Conservation (phyloP, 495 filamentous ascomycete species). For the Hypoxylon rickii region DNA sequence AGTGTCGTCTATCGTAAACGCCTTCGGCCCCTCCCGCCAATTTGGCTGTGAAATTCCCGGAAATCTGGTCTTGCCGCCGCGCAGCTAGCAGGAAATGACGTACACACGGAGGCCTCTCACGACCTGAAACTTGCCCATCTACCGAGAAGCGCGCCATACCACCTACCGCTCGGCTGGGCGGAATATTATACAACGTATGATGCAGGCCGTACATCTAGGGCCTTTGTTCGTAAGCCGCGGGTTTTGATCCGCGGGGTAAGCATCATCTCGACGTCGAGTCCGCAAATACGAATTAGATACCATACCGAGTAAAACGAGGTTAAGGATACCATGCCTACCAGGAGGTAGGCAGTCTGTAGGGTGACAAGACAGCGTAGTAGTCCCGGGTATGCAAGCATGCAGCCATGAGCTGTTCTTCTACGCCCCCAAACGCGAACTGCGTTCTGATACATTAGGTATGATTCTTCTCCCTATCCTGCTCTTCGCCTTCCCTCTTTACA, state of each 20-base stretch:
- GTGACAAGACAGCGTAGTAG: slow-evolving; percentile 31
- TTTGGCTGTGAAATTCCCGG: slow-evolving; percentile 8
- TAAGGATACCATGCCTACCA: slow-evolving; percentile 6
- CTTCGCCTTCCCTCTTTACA: neutral
- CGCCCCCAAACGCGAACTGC: slow-evolving; percentile 29
- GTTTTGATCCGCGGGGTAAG: slow-evolving; percentile 12
- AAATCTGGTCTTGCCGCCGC: slow-evolving; percentile 14
- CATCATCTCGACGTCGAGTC: slow-evolving; percentile 12
- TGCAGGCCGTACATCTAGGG: slow-evolving; percentile 8
- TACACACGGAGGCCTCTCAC: slow-evolving; percentile 17
- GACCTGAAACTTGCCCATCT: slow-evolving; percentile 13
- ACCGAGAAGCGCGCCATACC: slow-evolving; percentile 23
- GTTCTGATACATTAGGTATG: slow-evolving; percentile 29
- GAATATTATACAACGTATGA: slow-evolving; percentile 14
- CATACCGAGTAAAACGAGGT: slow-evolving; percentile 5
- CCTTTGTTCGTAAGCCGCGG: slow-evolving; percentile 1
- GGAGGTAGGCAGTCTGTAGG: slow-evolving; percentile 9
- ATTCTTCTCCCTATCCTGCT: neutral
- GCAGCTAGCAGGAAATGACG: slow-evolving; percentile 8
- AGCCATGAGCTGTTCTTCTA: slow-evolving; percentile 28
- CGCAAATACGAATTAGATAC: slow-evolving; percentile 17
- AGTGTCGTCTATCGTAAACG: no score
- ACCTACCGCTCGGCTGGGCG: slow-evolving; percentile 1
- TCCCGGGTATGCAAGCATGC: slow-evolving; percentile 25
- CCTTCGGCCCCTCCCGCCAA: slow-evolving; percentile 1